These are phyloP conservation scores for Cryphonectria naterciae DNA, from an alignment of 2,329 filamentous ascomycete species.

Conservation along the genomic window DNA sequence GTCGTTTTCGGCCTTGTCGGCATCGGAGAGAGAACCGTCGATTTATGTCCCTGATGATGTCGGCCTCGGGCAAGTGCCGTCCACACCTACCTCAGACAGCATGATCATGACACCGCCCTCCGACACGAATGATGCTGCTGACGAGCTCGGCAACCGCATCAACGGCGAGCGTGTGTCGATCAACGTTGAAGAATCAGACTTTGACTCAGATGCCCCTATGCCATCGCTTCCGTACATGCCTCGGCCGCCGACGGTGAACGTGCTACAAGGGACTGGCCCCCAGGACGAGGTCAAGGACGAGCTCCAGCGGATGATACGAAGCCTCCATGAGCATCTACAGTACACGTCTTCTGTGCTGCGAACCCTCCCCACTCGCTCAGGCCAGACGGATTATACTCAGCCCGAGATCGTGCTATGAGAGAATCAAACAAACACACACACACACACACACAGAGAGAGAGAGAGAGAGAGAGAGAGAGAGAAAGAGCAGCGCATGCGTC, in stretches of 20 bases:
- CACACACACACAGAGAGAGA: background rate
- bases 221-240: constrained; percentile 45
- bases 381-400: constrained; percentile 3
- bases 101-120: constrained; percentile 50
- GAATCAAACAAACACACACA: too few species aligned
- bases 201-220: constrained; percentile 28
- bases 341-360: constrained; percentile 38
- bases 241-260: constrained; percentile 50
- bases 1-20: constrained; percentile 38
- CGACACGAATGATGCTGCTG: constrained; percentile 30
- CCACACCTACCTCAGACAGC: constrained; percentile 39
- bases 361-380: constrained; percentile 35
- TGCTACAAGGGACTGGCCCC: constrained; percentile 46
- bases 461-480: background rate
- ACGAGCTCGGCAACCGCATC: constrained; percentile 21
- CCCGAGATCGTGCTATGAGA: constrained; percentile 9
- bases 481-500: background rate
- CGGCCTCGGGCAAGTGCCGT: constrained; percentile 47
- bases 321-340: constrained; percentile 41
- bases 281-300: constrained; percentile 40
- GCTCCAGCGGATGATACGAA: constrained; percentile 40
- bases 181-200: constrained; percentile 24
- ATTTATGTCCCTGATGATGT: constrained; percentile 66
- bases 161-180: constrained; percentile 24
- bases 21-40: constrained; percentile 55